These are phyloP conservation scores for Waltergamsia citrina DNA, from an alignment of 2,329 filamentous ascomycete genomes.

Conservation along the genomic window DNA sequence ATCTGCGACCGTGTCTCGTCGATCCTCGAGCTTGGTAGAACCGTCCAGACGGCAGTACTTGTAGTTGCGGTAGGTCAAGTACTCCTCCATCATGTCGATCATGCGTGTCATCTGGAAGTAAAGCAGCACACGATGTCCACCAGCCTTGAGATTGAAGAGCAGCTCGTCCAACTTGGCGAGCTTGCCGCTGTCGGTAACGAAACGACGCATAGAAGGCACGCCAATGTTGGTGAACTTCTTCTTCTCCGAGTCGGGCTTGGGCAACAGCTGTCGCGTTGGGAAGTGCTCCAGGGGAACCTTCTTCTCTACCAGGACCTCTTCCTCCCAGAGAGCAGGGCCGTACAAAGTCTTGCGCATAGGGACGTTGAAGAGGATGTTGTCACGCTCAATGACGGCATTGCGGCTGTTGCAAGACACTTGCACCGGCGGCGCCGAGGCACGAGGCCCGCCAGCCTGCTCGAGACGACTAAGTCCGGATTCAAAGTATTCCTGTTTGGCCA, in stretches of 20 bases:
- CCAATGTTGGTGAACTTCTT: conserved; percentile 81
- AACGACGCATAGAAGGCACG: conserved; percentile 93
- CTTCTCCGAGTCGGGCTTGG: conserved; percentile 71
- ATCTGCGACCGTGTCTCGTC: conserved; percentile 90
- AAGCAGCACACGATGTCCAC: conserved; percentile 83
- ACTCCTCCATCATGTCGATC: conserved; percentile 99
- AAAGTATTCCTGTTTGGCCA: conserved; percentile 56
- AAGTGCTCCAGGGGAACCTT: conserved; percentile 58
- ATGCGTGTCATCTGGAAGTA: conserved; percentile 99
- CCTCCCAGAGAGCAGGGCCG: conserved; percentile 53
- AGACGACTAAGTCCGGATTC: conserved; percentile 66
- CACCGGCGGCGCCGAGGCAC: conserved; percentile 76
- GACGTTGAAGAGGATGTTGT: conserved; percentile 70
- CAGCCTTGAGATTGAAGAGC: conserved; percentile 81
- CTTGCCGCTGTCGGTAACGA: conserved; percentile 96
- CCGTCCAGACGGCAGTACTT: conserved; percentile 96
- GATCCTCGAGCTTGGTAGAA: conserved; percentile 93
- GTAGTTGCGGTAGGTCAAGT: conserved; percentile 97
- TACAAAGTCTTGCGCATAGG: conserved; percentile 67
- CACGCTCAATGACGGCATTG: conserved; percentile 53
- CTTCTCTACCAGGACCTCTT: conserved; percentile 64
- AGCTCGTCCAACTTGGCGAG: conserved; percentile 83
- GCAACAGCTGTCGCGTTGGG: conserved; percentile 58
- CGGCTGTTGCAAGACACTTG: conserved; percentile 68
- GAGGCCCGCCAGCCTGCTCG: conserved; percentile 73